These are phyloP conservation scores for Kodamaea laetipori DNA, from an alignment of 805 yeast genomes.

Conservation along the genomic window DNA sequence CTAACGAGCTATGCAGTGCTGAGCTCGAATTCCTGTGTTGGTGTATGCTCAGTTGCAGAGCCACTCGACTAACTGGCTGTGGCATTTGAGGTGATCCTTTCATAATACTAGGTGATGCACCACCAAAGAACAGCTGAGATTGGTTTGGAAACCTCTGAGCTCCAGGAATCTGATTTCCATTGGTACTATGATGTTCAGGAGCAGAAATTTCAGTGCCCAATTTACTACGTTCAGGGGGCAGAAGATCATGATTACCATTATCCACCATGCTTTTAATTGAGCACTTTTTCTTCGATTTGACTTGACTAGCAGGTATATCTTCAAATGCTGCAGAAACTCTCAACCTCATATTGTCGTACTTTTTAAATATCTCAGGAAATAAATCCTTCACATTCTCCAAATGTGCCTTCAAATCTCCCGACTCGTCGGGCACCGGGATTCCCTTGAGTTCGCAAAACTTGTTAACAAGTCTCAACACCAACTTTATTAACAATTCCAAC, in stretches of 20 bases:
- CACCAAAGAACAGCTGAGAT: no score
- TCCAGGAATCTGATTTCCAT: background rate
- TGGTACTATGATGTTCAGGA: background rate
- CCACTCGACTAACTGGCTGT: no score
- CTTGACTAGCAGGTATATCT: no score
- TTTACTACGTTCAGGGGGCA: background rate
- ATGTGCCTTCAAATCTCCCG: slow-evolving; percentile 15
- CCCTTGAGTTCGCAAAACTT: slow-evolving; percentile 18
- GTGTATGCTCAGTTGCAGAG: background rate
- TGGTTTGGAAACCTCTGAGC: background rate
- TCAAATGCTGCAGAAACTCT: background rate
- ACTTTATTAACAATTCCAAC: slow-evolving; percentile 21
- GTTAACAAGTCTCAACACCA: slow-evolving; percentile 22
- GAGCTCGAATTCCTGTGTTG: background rate
- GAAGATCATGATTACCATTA: background rate
- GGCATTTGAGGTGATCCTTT: no score
- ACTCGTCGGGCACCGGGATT: background rate
- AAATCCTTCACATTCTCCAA: slow-evolving; percentile 17
- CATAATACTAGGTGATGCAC: no score
- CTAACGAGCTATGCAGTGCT: slow-evolving; percentile 6
- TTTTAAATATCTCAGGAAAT: slow-evolving; percentile 15
- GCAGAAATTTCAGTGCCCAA: background rate
- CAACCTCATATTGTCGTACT: background rate
- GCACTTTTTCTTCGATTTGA: no score
- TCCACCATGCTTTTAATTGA: no score